Base-by-base conservation (phyloP, 495 filamentous ascomycete genomes). In the Bacidia gigantensis region DNA sequence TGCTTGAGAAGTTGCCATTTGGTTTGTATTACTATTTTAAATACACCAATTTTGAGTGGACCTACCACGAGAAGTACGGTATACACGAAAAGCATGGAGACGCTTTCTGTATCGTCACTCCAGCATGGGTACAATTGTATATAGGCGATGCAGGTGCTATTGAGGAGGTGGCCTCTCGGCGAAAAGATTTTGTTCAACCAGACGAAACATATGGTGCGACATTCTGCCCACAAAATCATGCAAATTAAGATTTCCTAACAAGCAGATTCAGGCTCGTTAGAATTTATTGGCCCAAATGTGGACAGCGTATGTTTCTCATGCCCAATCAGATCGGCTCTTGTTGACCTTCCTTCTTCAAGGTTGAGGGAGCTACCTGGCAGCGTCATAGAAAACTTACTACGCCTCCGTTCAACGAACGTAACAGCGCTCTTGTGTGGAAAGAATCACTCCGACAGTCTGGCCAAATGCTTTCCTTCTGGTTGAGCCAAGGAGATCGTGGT, bases 391-490 rank as follows among this genome's bases (percentile, higher is more conserved):
- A 65, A 49, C 45, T 67, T 11, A 65, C 65, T 2, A 60, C 67
- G 0, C 54, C 64, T 0, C 65, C 65, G 0, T 73, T 75, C 52
- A 73, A 71, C 51, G 70, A 75, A 54, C 59, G 56, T 0, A 73
- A 61, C 44, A 73, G 64, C 51, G 52, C 45, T 24, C 22, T 24
- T 0, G 9, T 2, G 17, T 73, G 71, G 72, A 46, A 46, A 0
- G 69, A 73, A 59, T 56, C 65, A 0, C 11, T 73, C 0, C 55
- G 55, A 0, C 70, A 73, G 53, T 61, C 68, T 1, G 48, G 53
- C 21, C 60, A 62, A 3, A 68, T 73, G 68, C 41, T 71, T 7
- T 10, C 56, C 3, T 62, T 47, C 7, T 75, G 71, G 71, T 42
- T 58, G 17, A 42, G 60, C 9, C 52, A 62, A 20, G 46, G 46